Base-by-base conservation (phyloP, 2,329 filamentous ascomycete species). In the Myriosclerotinia curreyana region DNA sequence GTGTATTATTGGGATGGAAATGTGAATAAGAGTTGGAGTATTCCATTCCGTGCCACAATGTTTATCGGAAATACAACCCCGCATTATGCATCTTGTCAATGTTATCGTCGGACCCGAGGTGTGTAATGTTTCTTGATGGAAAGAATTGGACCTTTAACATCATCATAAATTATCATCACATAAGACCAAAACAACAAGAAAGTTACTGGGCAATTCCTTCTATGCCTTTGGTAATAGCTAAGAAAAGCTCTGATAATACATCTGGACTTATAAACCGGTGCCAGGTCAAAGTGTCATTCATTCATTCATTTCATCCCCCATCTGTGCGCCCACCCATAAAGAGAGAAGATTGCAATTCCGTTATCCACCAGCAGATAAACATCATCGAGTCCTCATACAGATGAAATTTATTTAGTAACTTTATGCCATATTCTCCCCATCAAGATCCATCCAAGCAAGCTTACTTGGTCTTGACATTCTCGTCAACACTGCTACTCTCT, bases 391-490 rank as follows among this genome's bases (percentile, higher is more conserved):
- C 42, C 44, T 44, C 51, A 44, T 25, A 40, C n/a, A 48, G 50
- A 56, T 54, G 50, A 50, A 34, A 49, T 28, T 46, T 28, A 46
- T 56, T 20, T 58, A 31, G 25, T 36, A 49, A n/a, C 25, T 14
- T 51, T 46, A 36, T 28, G 40, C 36, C 38, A 49, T 36, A 36
- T 46, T 52, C 44, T 62, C 36, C 15, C 25, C 60, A 46, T 38
- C 31, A 54, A 42, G 64, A 53, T 31, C 64, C 67, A n/a, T n/a
- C n/a, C n/a, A n/a, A n/a, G n/a, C n/a, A 73, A 65, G 67, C 59
- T 56, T 66, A 80, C 75, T 81, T 82, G 65, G 75, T 69, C 64
- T 72, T 74, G 66, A 82, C 79, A 71, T 74, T 72, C 61, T 74
- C 73, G 59, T 74, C 72, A 60, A 74, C 72, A 62, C 70, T 65